These are phyloP conservation scores for Pythium folliculosum DNA, from an alignment of 352 stramenopile genomes.

Conservation along the genomic window DNA sequence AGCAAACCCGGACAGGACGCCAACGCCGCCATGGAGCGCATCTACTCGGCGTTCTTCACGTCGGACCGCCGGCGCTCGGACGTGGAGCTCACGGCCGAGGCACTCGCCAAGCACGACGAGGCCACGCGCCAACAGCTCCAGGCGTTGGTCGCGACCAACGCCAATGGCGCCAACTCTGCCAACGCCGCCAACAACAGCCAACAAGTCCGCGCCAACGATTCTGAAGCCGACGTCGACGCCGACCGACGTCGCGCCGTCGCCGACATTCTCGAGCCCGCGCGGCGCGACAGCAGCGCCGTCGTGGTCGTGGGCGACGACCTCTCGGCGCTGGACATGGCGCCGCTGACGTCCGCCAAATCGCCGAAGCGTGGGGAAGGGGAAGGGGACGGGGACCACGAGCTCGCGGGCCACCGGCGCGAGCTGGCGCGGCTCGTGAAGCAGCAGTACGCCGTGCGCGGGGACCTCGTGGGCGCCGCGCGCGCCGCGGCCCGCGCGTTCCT, in stretches of 20 bases:
- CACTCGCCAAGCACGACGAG: conserved; percentile 70
- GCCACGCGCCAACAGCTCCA: conserved; percentile 25
- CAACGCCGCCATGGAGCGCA: conserved; percentile 66
- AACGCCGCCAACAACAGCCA: background rate
- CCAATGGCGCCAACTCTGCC: background rate
- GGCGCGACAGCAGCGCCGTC: conserved; percentile 6
- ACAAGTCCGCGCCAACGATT: conserved; percentile 6
- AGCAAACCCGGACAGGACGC: background rate
- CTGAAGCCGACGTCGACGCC: too few relatives aligned
- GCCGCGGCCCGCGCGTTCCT: conserved; percentile 49
- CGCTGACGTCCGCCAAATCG: background rate
- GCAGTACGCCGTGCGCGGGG: conserved; percentile 10
- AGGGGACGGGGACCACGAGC: background rate
- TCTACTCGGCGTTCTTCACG: conserved; percentile 88
- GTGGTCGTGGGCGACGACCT: conserved; percentile 15
- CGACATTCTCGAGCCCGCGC: conserved; percentile 11
- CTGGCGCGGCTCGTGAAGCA: conserved; percentile 15
- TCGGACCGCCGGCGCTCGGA: conserved; percentile 41
- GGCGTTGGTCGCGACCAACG: background rate
- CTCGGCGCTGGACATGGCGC: conserved; percentile 5
- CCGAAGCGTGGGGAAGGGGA: too few relatives aligned
- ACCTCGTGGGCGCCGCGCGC: conserved; percentile 35
- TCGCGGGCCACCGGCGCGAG: conserved; percentile 9
- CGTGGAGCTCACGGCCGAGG: conserved; percentile 55
- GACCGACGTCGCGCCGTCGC: background rate